A percentile compares a stretch with the other conserved stretches of the same genome.
Evolutionary conservation across 306 rosid genomes (phyloP).

Genomic region (Abrus precatorius): DNA sequence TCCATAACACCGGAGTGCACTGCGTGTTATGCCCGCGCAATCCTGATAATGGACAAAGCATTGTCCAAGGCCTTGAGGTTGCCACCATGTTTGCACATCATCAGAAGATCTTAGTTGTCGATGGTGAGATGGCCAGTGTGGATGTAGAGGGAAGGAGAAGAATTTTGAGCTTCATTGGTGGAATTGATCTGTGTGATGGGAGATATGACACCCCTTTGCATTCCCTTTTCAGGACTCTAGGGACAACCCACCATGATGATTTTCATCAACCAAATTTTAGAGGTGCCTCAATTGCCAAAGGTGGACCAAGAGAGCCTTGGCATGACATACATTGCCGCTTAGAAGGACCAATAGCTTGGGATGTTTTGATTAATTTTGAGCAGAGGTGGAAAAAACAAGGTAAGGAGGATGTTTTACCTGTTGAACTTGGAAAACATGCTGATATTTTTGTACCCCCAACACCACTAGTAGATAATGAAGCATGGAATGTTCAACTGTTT

Average conservation of each 20-base stretch:
- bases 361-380: conserved; percentile 61
- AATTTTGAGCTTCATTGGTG: too few species aligned
- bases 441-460: conserved; percentile 42
- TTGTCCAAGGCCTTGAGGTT: too few species aligned
- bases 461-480: conserved; percentile 51
- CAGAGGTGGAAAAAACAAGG: conserved; percentile 66
- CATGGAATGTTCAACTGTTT: conserved; percentile 65
- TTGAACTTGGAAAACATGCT: conserved; percentile 38
- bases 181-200: too few species aligned
- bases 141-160: too few species aligned
- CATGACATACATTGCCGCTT: conserved; percentile 39
- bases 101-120: too few species aligned
- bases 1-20: too few species aligned
- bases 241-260: conserved; percentile 52
- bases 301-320: conserved; percentile 64
- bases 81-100: too few species aligned
- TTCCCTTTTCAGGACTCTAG: too few species aligned
- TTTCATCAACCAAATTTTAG: conserved; percentile 59
- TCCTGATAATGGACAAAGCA: too few species aligned
- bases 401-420: conserved; percentile 29
- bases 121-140: too few species aligned
- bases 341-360: conserved; percentile 66
- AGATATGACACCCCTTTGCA: conserved; percentile 57
- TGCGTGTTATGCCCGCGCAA: too few species aligned
- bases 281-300: conserved; percentile 50